Conservation (phyloP, 2,329 filamentous ascomycete genomes). For the Chrysosphaeria jannelii region DNA sequence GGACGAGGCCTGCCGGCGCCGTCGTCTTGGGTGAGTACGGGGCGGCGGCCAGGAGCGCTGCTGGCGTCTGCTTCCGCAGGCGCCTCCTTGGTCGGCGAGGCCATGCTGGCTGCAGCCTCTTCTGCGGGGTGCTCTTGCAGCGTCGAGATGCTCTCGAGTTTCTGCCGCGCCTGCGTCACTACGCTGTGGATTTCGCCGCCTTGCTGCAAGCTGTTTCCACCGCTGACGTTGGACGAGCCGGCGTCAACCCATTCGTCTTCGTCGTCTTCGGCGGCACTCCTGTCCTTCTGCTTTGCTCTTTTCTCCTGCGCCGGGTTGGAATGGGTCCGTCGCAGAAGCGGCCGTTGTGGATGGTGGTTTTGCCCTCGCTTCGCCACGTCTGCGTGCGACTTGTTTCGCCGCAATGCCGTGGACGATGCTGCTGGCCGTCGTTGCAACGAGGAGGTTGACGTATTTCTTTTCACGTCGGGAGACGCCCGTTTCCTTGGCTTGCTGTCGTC, state of each 20-base stretch:
- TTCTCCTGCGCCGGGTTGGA: constrained; percentile 18
- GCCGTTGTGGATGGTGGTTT: constrained; percentile 9
- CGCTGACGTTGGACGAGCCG: constrained; percentile 22
- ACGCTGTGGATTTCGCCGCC: too few species aligned
- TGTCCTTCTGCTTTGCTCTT: constrained; percentile 5
- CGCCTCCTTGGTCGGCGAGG: too few species aligned
- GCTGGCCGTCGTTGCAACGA: constrained; percentile 22
- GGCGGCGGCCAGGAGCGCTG: background rate
- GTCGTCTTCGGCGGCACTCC: constrained; percentile 8
- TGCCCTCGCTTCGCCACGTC: constrained; percentile 20
- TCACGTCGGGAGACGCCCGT: constrained; percentile 10
- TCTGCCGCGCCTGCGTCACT: too few species aligned
- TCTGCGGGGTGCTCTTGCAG: too few species aligned
- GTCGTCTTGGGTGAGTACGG: background rate
- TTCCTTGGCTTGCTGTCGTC: constrained; percentile 8
- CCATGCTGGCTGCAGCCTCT: too few species aligned
- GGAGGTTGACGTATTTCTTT: constrained; percentile 13
- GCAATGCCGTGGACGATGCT: constrained; percentile 21
- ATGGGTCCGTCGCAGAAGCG: constrained; percentile 20
- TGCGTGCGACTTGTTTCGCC: constrained; percentile 28
- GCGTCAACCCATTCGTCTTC: constrained; percentile 39
- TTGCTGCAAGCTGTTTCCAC: too few species aligned
- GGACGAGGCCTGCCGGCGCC: background rate
- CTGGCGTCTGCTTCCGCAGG: background rate
- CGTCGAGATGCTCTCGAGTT: too few species aligned